Evolutionary conservation across 768 basidiomycete species (phyloP), one percentile per base, ranked within the genome.

Genomic region (Coprinellus micaceus): DNA sequence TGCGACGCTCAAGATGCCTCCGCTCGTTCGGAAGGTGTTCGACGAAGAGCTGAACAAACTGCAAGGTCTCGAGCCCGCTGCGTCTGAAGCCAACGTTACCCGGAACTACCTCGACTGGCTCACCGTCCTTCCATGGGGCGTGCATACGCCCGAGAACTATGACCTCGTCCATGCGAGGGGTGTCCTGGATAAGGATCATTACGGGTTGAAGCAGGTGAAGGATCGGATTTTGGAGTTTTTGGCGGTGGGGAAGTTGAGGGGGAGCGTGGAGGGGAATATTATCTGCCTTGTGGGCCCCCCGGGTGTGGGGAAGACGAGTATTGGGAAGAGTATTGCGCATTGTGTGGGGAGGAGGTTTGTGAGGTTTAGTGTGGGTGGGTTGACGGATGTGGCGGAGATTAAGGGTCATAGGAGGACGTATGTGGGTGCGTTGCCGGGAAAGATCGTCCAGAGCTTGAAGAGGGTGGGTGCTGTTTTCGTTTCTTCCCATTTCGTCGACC

Each of bases 321-420:
- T 98, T 41, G 96, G 95, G 47, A 95, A 95, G 77, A 91, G 88
- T 2, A 97, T 99, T 50, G 88, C 97, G 0, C 82, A 94, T 15
- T 95, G 96, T 3, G 76, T 99, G 22, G 85, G 88, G 25, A 74
- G 96, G 57, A 87, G 93, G 68, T 98, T 98, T 75, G 98, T 95
- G 83, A 82, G 94, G 47, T 97, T 99, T 74, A 93, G 90, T 9
- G 96, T 98, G 3, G 96, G 97, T 60, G 96, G 97, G 13, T 71
- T 99, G 67, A 93, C 93, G 46, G 97, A 99, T 69, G 94, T 98
- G 0, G 97, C 97, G 54, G 97, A 98, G 80, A 98, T 99, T 66
- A 98, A 98, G 74, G 97, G 97, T 1, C 97, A 99, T 67, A 76
- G 97, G 64, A 77, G 97, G 68, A 99, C 96, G n/a, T 98, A 97